Base-by-base conservation (phyloP, 2,329 filamentous ascomycete species). In the Dothiorella sarmentorum region DNA sequence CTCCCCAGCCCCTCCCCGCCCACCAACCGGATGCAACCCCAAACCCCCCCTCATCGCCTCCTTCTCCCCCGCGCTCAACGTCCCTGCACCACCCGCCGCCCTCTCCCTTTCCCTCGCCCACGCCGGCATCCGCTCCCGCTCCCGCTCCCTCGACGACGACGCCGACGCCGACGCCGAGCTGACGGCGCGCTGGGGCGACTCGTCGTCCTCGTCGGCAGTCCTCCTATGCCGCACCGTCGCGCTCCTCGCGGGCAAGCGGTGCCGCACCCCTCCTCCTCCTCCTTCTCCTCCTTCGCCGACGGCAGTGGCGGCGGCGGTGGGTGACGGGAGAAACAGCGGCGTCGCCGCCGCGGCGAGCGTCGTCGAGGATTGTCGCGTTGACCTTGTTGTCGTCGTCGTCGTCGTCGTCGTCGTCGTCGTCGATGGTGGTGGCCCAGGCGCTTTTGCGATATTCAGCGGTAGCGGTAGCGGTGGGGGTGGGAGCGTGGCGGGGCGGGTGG, bases 391-490 rank as follows among this genome's bases (percentile, higher is more conserved):
- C 5, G 22, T 31, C 24, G 51, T 13, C 35, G 35, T 7, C 9
- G 51, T 17, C 9, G n/a, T 29, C 17, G 44, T 7, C 7, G 13
- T 31, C 11, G 27, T 11, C 17, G 27, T 3, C 27, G 27, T 10
- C 27, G 27, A 6, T 29, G n/a, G n/a, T n/a, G n/a, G n/a, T n/a
- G n/a, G n/a, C n/a, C 27, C 27, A 10, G 17, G 42, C 10, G 45
- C 27, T 11, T 51, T 35, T 13, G 22, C 22, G 31, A 40, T 17
- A 9, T 20, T 22, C 29, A 51, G 45, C 18, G 60, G 62, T 3
- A 62, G 40, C 20, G 62, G 63, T n/a, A 58, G 49, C 20, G 59
- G 55, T 4, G 55, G 55, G 13, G 55, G 55, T 4, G 55, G 55
- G 13, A 42, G 55, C 15, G 55, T 57, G 20, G 7, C 15, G 1